Conservation (phyloP, 2,329 filamentous ascomycete species). For the Curvularia lunata region DNA sequence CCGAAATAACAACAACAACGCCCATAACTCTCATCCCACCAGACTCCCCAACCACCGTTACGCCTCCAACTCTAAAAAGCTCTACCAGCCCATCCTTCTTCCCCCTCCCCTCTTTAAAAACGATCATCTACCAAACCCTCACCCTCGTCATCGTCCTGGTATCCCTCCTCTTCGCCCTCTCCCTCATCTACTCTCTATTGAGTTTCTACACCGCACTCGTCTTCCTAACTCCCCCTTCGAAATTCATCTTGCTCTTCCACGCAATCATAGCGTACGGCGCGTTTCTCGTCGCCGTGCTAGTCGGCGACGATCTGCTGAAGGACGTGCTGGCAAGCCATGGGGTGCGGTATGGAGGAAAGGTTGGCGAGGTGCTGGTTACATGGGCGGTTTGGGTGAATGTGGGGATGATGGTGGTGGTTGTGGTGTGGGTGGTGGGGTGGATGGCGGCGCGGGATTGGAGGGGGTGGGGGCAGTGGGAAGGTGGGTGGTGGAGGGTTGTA, state of each 20-base stretch:
- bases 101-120: too few relatives aligned
- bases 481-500: too few relatives aligned
- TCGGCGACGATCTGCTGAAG: neutral
- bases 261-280: neutral
- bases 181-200: neutral
- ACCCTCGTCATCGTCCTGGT: neutral
- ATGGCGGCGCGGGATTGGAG: too few relatives aligned
- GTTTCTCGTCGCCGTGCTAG: neutral
- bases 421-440: too few relatives aligned
- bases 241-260: neutral
- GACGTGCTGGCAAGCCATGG: neutral
- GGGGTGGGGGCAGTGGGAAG: too few relatives aligned
- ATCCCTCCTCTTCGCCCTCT: neutral
- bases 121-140: neutral
- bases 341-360: neutral
- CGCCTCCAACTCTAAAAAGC: too few relatives aligned
- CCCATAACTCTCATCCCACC: too few relatives aligned
- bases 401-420: too few relatives aligned
- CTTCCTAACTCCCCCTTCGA: neutral
- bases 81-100: neutral
- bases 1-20: too few relatives aligned
- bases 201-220: neutral
- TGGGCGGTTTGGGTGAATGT: neutral
- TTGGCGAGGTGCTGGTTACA: neutral
- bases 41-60: too few relatives aligned